Base-by-base conservation (phyloP, 345 rosid species). In the Cochlearia excelsa region DNA sequence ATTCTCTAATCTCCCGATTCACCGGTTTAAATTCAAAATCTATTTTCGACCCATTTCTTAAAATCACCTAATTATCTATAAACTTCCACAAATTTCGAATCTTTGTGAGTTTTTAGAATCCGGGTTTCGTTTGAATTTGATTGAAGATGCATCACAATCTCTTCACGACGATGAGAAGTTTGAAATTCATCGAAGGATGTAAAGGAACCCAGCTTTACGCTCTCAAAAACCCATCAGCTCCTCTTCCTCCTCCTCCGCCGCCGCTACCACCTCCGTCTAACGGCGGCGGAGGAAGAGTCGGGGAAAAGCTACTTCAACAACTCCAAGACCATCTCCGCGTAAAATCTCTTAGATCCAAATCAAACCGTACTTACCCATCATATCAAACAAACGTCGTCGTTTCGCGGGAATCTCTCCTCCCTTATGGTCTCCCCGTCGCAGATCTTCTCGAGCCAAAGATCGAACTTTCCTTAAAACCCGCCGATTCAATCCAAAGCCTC, bases 131-230 rank as follows among this genome's bases (percentile, higher is more conserved):
- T 16, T 16, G 23, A 16, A 16, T 16, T 16, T 16, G 23, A 16
- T 16, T 16, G n/a, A 62, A 69, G 78, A 89, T 86, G 90, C 90
- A 84, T 66, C 76, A 78, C 49, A 85, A 84, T 64, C 66, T 84
- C 51, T 82, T 86, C 68, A 46, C 86, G 9, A 72, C 87, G 62
- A 86, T 86, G 85, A 85, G 96, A 61, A 84, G 85, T 75, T 59
- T 88, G 70, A 84, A 82, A 60, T 59, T 80, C 38, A 49, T 75
- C 0, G 97, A 89, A 46, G 84, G 90, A n/a, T 89, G 86, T 74
- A 88, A 86, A 72, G 82, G 84, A 45, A 71, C 80, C 1, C 89
- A 82, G 31, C 80, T 82, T 37, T 84, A 75, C 54, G 80, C 90
- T 42, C 53, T 81, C 42, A 78, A 16, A 16, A 16, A 84, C 61